Percentiles rank a stretch among this genome's conserved stretches.
These are phyloP conservation scores for Epichloe aotearoae DNA, from an alignment of 2,329 filamentous ascomycete species.

Conservation along the genomic window DNA sequence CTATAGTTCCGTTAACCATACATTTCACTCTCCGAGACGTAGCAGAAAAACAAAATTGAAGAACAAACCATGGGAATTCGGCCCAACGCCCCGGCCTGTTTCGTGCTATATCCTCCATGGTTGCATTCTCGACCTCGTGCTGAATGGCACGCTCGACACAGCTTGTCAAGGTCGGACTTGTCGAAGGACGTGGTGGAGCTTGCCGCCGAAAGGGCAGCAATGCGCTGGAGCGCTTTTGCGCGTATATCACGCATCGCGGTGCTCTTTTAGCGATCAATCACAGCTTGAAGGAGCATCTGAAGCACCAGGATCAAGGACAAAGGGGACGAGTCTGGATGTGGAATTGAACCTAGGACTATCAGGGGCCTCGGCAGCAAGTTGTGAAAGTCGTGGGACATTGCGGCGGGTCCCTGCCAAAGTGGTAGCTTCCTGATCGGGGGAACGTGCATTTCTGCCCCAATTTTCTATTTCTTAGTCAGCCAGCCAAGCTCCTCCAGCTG, in stretches of 20 bases:
- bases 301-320: neutral
- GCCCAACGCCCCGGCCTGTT: constrained; percentile 29
- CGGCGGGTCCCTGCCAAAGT: neutral
- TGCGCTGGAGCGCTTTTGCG: constrained; percentile 50
- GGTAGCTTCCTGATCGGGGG: neutral
- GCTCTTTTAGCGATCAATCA: no score
- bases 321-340: neutral
- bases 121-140: constrained; percentile 27
- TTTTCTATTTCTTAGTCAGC: constrained; percentile 28
- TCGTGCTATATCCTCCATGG: constrained; percentile 33
- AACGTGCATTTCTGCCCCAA: neutral
- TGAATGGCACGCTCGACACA: constrained; percentile 44
- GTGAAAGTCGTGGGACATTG: neutral
- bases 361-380: constrained; percentile 1
- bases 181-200: constrained; percentile 41
- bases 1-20: constrained; percentile 29
- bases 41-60: neutral
- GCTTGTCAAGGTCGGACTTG: constrained; percentile 47
- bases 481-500: constrained; percentile 23
- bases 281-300: neutral
- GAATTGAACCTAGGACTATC: no score
- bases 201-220: constrained; percentile 47
- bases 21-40: neutral
- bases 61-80: constrained; percentile 46
- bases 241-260: constrained; percentile 44